Evolutionary conservation across 148 eudicot species (phyloP).

Genomic region (Heliosperma pusillum): DNA sequence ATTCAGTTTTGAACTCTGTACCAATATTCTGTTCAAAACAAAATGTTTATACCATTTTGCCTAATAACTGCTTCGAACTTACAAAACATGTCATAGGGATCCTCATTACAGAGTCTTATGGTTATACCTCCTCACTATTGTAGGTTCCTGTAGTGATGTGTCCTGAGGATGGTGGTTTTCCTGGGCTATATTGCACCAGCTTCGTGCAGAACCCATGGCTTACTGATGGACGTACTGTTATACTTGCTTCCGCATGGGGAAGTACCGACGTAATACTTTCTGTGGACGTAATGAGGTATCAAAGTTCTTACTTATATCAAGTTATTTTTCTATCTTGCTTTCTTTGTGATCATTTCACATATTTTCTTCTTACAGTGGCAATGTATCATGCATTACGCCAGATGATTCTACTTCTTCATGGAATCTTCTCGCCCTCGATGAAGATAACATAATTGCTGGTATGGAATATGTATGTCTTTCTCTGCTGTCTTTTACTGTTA

Average conservation of each 20-base stretch:
- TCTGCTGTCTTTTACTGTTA: neutral
- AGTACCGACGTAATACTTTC: conserved; percentile 75
- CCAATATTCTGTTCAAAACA: neutral
- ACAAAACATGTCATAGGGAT: neutral
- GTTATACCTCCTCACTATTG: conserved; percentile 15
- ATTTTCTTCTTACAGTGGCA: conserved; percentile 48
- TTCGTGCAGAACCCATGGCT: conserved; percentile 74
- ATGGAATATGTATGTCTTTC: conserved; percentile 6
- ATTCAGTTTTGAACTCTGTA: neutral
- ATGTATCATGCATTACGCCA: conserved; percentile 60
- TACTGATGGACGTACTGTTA: conserved; percentile 77
- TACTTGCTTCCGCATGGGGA: conserved; percentile 77
- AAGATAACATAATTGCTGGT: conserved; percentile 88
- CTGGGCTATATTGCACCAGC: conserved; percentile 66
- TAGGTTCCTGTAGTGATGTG: conserved; percentile 92
- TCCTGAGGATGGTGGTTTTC: conserved; percentile 70
- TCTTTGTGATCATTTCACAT: conserved; percentile 15
- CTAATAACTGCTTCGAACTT: neutral
- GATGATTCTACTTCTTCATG: conserved; percentile 56
- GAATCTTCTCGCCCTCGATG: conserved; percentile 70
- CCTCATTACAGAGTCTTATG: conserved; percentile 5
- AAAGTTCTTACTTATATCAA: conserved; percentile 14
- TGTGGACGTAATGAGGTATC: conserved; percentile 64
- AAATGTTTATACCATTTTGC: neutral
- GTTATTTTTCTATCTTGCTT: neutral